phyloP scores from a whole-genome alignment of 2,329 filamentous ascomycete species.

The Ophiostoma tasmaniense region DNA sequence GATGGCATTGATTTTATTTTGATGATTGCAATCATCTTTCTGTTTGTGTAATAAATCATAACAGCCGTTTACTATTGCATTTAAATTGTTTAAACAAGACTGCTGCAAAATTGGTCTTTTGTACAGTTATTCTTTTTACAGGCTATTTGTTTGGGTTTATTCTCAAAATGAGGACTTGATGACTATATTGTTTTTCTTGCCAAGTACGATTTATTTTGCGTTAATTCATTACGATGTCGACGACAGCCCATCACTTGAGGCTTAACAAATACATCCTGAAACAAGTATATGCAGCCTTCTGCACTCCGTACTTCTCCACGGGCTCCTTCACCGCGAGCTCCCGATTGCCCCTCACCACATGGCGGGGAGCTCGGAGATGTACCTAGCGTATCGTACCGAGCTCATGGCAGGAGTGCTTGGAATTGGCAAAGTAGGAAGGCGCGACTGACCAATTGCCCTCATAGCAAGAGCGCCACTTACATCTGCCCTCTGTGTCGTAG shows the following conservation, averaged over 20 bases:
- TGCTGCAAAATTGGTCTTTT: no score
- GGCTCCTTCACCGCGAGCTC: background rate
- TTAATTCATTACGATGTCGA: no score
- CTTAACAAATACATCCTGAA: background rate
- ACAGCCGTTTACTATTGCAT: no score
- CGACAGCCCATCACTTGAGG: no score
- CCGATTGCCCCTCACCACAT: slow-evolving; percentile 1
- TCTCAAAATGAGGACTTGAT: no score
- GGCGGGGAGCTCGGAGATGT: slow-evolving; percentile 1
- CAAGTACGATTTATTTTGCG: no score
- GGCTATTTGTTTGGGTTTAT: no score
- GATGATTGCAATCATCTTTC: background rate
- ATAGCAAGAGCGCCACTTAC: background rate
- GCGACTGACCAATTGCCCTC: background rate
- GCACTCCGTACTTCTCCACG: background rate
- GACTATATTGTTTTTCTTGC: no score
- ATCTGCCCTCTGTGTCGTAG: no score
- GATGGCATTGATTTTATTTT: background rate
- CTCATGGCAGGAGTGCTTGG: background rate
- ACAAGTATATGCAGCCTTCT: background rate
- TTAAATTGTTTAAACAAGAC: no score
- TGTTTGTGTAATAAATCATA: no score
- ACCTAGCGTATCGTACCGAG: background rate
- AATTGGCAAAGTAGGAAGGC: background rate
- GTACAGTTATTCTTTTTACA: no score